Conservation (phyloP, 2,329 filamentous ascomycete species). For the Trichophyton schoenleinii region DNA sequence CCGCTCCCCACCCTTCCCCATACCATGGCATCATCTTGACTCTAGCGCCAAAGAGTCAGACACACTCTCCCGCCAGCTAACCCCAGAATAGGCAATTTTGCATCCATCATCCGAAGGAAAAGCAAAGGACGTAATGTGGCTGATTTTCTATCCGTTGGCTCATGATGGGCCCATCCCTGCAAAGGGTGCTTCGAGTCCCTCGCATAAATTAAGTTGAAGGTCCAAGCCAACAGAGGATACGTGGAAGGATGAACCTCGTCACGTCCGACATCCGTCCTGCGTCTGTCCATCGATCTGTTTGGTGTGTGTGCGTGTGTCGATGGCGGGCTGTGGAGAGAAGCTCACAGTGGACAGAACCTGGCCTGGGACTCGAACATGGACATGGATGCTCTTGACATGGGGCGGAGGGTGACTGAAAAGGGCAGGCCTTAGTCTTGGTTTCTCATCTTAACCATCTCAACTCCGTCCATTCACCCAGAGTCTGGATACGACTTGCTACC, state of each 20-base stretch:
- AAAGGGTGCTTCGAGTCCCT: not conserved
- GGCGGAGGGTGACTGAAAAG: not conserved
- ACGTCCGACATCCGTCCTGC: not conserved
- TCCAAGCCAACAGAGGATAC: not conserved
- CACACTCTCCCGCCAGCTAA: not conserved
- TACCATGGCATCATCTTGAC: too few species aligned
- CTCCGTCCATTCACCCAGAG: not conserved
- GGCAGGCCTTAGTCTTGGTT: not conserved
- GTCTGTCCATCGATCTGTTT: not conserved
- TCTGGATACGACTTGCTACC: not conserved
- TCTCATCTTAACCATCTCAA: not conserved
- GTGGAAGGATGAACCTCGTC: constrained; percentile 3
- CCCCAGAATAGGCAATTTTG: not conserved
- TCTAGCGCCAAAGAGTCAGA: too few species aligned
- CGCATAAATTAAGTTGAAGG: constrained; percentile 4
- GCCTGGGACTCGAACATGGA: not conserved
- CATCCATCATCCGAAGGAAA: not conserved
- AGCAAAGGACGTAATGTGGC: not conserved
- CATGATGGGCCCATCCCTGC: not conserved
- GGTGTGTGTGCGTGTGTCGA: not conserved
- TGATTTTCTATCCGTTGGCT: not conserved
- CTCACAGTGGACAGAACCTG: not conserved
- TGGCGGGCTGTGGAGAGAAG: not conserved
- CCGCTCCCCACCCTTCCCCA: too few species aligned
- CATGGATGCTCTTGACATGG: not conserved